Evolutionary conservation across 164 flowering plant genomes (phyloP), one percentile per base, ranked within the genome.

Genomic region (Vitis vinifera): DNA sequence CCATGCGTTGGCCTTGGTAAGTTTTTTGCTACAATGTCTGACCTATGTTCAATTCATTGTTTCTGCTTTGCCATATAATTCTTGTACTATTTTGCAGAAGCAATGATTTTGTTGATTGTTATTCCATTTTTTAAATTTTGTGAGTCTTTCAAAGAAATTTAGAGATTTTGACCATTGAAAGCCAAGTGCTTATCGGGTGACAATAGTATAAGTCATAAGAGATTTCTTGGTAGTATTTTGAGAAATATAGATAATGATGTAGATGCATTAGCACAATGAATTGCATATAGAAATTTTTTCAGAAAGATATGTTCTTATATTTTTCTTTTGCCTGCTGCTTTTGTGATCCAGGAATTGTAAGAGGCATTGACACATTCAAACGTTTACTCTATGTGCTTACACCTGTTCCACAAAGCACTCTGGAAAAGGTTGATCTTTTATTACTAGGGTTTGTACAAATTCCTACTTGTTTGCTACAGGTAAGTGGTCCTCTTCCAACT

Each of bases 1-100:
- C 76, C 66, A 23, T 90, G 93, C 81, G 85, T 93, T 79, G 99
- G 99, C 71, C 91, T 95, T 73, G 98, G 98, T 95, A 82, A 44
- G 88, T 83, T 47, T n/a, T 10, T 55, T 68, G 15, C 10, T 59
- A 4, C 16, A 9, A 12, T 51, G 53, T 65, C 8, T 62, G 27
- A 52, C 53, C 13, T 17, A 4, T 29, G 23, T 17, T 29, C 37
- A 49, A 14, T 31, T 6, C 16, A 2, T 53, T 49, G 10, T 47
- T 16, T 15, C 4, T 59, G 15, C 9, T 55, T 68, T 49, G 3
- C n/a, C 10, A 16, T 16, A 3, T 64, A 16, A 30, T 19, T 31
- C 59, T 11, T 15, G 23, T 29, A 4, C 15, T 66, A 30, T 10
- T 55, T 51, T 55, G 17, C 3, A 23, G 23, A 23, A 23, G 23